Conservation (phyloP, 352 stramenopile species). For the Pythium biforme region DNA sequence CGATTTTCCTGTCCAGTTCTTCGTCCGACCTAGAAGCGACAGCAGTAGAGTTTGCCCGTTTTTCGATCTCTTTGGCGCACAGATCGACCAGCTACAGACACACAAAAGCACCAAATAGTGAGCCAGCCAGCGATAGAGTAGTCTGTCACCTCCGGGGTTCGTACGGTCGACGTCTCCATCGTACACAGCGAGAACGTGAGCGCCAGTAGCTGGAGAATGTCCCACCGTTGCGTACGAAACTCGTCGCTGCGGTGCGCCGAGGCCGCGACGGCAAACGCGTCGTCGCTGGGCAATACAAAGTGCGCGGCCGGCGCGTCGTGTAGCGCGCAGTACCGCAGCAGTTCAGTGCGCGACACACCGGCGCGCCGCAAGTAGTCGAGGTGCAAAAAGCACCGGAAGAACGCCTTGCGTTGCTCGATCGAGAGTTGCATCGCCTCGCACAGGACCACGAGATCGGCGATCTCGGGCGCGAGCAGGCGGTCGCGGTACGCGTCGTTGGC, state of each 20-base stretch:
- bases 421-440: constrained; percentile 53
- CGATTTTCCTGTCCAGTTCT: no score
- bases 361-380: constrained; percentile 59
- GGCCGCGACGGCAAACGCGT: constrained; percentile 18
- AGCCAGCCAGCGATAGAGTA: neutral
- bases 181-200: constrained; percentile 66
- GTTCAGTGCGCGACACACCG: constrained; percentile 43
- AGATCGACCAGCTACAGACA: neutral
- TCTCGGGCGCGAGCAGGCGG: constrained; percentile 54
- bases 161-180: constrained; percentile 31
- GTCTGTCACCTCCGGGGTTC: neutral
- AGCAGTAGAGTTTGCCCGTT: neutral
- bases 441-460: constrained; percentile 54
- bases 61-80: constrained; percentile 7
- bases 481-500: constrained; percentile 70
- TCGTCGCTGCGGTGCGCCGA: constrained; percentile 38
- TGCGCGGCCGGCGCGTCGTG: constrained; percentile 31
- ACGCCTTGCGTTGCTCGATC: constrained; percentile 49
- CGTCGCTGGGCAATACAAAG: constrained; percentile 37
- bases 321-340: constrained; percentile 59
- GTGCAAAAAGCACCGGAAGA: constrained; percentile 64
- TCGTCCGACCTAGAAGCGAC: neutral
- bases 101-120: neutral
- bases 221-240: constrained; percentile 41
- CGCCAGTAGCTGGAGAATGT: constrained; percentile 54